Evolutionary conservation across 1,284 basidiomycete genomes (phyloP).

Genomic region (Ustilago lituana): DNA sequence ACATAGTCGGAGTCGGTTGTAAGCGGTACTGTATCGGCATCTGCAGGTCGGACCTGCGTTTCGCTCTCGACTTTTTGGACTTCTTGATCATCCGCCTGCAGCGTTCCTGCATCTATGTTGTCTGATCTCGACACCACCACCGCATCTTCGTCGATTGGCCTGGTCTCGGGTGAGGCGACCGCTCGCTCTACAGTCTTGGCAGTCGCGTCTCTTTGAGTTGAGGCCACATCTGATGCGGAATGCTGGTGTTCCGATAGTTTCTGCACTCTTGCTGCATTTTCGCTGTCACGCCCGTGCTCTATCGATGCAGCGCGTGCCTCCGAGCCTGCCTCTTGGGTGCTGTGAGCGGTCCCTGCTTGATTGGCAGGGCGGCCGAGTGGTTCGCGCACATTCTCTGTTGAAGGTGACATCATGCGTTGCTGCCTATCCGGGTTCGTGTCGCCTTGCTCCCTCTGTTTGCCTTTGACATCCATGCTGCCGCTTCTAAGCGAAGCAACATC

Average conservation of each 20-base stretch:
- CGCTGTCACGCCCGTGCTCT: neutral
- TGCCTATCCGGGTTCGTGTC: neutral
- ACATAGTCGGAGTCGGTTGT: conserved; percentile 4
- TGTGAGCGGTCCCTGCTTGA: neutral
- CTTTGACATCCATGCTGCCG: conserved; percentile 11
- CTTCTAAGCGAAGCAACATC: neutral
- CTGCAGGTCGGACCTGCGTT: neutral
- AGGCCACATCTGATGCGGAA: neutral
- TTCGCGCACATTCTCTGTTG: neutral
- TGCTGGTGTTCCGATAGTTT: no score
- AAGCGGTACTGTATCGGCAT: neutral
- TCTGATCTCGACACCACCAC: neutral
- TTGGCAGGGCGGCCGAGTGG: neutral
- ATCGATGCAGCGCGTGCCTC: neutral
- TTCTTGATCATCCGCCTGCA: neutral
- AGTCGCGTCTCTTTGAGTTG: neutral
- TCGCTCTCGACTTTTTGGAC: neutral
- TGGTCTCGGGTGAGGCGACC: neutral
- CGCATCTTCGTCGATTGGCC: neutral
- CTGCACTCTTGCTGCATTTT: neutral
- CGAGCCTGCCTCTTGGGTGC: neutral
- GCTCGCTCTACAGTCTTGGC: neutral
- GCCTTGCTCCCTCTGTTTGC: conserved; percentile 2
- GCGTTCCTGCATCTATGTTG: neutral
- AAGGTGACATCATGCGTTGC: neutral